A percentile compares a stretch with the other conserved stretches of the same genome.
Conservation (phyloP, 768 basidiomycete genomes). For the Pleurotus tuoliensis region DNA sequence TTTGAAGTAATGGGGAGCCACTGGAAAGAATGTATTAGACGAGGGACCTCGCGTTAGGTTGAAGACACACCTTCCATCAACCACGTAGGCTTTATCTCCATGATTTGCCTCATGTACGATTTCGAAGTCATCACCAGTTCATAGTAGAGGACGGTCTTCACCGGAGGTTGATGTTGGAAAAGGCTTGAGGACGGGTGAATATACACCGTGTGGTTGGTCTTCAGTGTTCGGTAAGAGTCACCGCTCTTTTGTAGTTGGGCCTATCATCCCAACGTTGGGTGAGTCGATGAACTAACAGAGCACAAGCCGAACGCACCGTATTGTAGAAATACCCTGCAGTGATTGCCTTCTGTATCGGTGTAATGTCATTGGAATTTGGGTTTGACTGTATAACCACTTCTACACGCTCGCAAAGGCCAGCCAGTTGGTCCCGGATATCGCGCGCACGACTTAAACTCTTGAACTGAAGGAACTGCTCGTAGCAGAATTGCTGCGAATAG, state of each 20-base stretch:
- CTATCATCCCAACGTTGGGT: conserved; percentile 28
- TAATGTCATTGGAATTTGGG: conserved; percentile 90
- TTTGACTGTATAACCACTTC: conserved; percentile 87
- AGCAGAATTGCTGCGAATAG: conserved; percentile 95
- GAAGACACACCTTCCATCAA: conserved; percentile 71
- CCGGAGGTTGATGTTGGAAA: conserved; percentile 93
- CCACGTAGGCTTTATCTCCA: conserved; percentile 98
- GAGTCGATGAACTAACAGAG: no score
- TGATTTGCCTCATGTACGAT: conserved; percentile 95
- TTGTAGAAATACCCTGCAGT: conserved; percentile 97
- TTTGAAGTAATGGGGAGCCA: conserved; percentile 97
- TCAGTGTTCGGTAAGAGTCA: conserved; percentile 94
- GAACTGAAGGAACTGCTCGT: conserved; percentile 93
- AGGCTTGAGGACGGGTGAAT: conserved; percentile 95
- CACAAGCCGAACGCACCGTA: conserved; percentile 48
- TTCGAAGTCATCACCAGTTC: conserved; percentile 97
- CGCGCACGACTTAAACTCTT: conserved; percentile 92
- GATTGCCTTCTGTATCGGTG: conserved; percentile 91
- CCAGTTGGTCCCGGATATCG: conserved; percentile 94
- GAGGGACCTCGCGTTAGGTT: no score
- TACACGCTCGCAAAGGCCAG: conserved; percentile 93
- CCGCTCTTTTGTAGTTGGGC: conserved; percentile 93
- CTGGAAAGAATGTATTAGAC: conserved; percentile 30
- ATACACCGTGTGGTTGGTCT: conserved; percentile 94
- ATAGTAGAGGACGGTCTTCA: conserved; percentile 88